Percentiles rank a stretch among this genome's conserved stretches.
Evolutionary conservation across 2,329 filamentous ascomycete species (phyloP).

Genomic region (Colletotrichum agaves): DNA sequence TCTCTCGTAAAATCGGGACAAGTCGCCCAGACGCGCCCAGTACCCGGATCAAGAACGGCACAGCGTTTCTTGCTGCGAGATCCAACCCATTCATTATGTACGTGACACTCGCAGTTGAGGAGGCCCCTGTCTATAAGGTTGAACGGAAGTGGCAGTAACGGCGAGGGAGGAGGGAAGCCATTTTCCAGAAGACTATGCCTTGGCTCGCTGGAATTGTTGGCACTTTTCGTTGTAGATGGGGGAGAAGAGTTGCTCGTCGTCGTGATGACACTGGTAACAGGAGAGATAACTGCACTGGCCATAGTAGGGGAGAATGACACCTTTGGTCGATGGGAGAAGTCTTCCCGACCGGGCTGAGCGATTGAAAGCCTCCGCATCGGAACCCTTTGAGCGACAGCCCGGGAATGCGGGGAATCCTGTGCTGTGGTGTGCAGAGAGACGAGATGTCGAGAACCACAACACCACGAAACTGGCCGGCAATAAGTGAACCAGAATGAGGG

Average conservation of each 20-base stretch:
- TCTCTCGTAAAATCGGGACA: slow-evolving; percentile 58
- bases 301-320: slow-evolving; percentile 36
- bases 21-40: slow-evolving; percentile 59
- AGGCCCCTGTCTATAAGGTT: slow-evolving; percentile 59
- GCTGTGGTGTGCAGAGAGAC: background rate
- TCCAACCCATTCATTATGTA: slow-evolving; percentile 59
- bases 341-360: slow-evolving; percentile 30
- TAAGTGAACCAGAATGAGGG: slow-evolving; percentile 1
- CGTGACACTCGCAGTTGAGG: slow-evolving; percentile 59
- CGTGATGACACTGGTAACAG: slow-evolving; percentile 19
- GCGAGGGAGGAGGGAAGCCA: slow-evolving; percentile 12
- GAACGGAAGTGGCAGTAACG: slow-evolving; percentile 46
- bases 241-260: slow-evolving; percentile 23
- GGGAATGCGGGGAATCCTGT: background rate
- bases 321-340: slow-evolving; percentile 28
- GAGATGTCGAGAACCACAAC: background rate
- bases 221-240: slow-evolving; percentile 15
- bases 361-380: slow-evolving; percentile 34
- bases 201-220: slow-evolving; percentile 9
- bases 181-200: slow-evolving; percentile 11
- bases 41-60: slow-evolving; percentile 64
- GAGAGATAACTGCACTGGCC: slow-evolving; percentile 23
- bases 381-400: background rate
- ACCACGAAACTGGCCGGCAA: background rate
- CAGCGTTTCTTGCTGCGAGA: slow-evolving; percentile 60